Evolutionary conservation across 1,284 basidiomycete genomes (phyloP).

Genomic region (Trichosporon ovoides): DNA sequence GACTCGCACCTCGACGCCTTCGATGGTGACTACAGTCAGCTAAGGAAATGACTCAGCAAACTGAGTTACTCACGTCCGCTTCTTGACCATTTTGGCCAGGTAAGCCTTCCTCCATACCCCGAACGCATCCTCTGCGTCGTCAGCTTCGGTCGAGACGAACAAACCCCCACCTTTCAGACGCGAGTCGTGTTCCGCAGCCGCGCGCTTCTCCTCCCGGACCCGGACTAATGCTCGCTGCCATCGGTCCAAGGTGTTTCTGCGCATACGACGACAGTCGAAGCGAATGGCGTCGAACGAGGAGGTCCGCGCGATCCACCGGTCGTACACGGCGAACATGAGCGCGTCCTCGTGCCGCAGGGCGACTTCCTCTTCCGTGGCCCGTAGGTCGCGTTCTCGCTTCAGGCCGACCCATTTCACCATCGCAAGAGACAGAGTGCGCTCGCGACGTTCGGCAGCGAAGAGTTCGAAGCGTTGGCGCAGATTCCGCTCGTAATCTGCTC

Average conservation of each 20-base stretch:
- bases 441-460: conserved; percentile 20
- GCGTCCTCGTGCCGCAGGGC: conserved; percentile 37
- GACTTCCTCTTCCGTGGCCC: conserved; percentile 30
- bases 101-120: conserved; percentile 31
- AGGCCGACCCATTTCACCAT: conserved; percentile 33
- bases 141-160: not conserved
- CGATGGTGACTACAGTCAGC: conserved; percentile 3
- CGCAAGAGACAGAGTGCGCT: conserved; percentile 19
- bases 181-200: conserved; percentile 13
- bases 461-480: conserved; percentile 20
- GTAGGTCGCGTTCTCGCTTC: conserved; percentile 30
- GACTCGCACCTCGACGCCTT: not conserved
- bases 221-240: conserved; percentile 17
- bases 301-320: conserved; percentile 36
- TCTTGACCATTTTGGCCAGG: conserved; percentile 21
- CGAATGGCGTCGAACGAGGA: conserved; percentile 23
- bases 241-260: conserved; percentile 10
- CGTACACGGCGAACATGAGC: conserved; percentile 39
- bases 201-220: conserved; percentile 9
- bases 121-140: conserved; percentile 32
- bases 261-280: conserved; percentile 18
- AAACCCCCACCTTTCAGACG: conserved; percentile 28
- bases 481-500: conserved; percentile 7
- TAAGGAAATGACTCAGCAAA: not conserved
- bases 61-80: conserved; percentile 22